These are phyloP conservation scores for Rhizopogon vesiculosus DNA, from an alignment of 768 basidiomycete genomes.

Conservation along the genomic window DNA sequence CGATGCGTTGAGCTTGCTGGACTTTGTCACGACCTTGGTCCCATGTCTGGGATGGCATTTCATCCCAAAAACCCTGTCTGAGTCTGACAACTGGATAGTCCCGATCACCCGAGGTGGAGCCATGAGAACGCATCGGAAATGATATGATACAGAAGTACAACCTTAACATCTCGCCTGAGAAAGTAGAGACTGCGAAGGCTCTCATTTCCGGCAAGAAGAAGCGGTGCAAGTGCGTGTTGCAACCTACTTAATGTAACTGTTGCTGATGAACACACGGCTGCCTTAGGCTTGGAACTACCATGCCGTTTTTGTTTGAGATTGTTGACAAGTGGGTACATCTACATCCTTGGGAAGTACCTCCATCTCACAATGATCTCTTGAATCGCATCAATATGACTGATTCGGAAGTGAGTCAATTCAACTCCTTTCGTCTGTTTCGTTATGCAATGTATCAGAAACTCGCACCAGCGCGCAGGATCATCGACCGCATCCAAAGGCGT, in stretches of 20 bases:
- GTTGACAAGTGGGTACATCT: conserved; percentile 73
- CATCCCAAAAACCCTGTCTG: conserved; percentile 48
- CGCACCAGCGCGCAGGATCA: conserved; percentile 48
- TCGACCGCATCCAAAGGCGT: conserved; percentile 56
- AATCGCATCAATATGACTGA: conserved; percentile 50
- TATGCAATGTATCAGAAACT: conserved; percentile 43
- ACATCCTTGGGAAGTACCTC: conserved; percentile 55
- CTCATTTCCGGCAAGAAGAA: conserved; percentile 62
- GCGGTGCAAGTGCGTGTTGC: conserved; percentile 44
- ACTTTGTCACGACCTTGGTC: conserved; percentile 81
- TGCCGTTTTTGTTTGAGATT: conserved; percentile 77
- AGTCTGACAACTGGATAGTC: not conserved
- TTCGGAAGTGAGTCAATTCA: conserved; percentile 17
- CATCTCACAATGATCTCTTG: conserved; percentile 64
- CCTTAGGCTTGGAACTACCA: conserved; percentile 38
- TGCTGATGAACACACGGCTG: not conserved
- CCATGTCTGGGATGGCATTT: too few species aligned
- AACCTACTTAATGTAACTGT: not conserved
- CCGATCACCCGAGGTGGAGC: conserved; percentile 40
- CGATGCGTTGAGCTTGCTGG: conserved; percentile 78
- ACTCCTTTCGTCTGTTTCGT: not conserved
- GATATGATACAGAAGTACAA: conserved; percentile 64
- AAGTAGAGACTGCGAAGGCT: conserved; percentile 65
- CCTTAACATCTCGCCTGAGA: conserved; percentile 42
- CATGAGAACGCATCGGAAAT: conserved; percentile 79